A percentile compares a stretch with the other conserved stretches of the same genome.
phyloP scores from a whole-genome alignment of 495 filamentous ascomycete species.

The Hamigera avellanea region DNA sequence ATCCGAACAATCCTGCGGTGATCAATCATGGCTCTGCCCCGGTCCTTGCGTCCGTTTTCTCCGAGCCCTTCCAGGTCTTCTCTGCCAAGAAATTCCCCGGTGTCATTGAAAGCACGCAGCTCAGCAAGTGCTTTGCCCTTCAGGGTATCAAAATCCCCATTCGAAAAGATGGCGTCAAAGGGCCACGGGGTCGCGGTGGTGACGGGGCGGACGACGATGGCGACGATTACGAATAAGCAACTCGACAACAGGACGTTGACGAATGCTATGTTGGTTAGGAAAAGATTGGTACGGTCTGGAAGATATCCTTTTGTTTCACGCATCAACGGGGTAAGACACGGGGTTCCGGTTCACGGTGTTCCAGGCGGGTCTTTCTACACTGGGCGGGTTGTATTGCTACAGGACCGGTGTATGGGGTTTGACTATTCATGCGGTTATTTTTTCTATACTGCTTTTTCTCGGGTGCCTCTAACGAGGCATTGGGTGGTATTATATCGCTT shows the following conservation, averaged over 20 bases:
- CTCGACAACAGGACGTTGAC: too few relatives aligned
- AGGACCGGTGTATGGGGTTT: too few relatives aligned
- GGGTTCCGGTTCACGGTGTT: constrained; percentile 6
- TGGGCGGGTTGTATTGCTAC: too few relatives aligned
- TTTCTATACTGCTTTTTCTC: constrained; percentile 1
- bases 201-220: constrained; percentile 46
- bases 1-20: constrained; percentile 24
- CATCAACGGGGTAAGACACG: constrained; percentile 8
- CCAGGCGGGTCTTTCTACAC: too few relatives aligned
- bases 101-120: constrained; percentile 84
- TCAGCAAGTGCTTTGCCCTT: constrained; percentile 87
- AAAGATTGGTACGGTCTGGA: too few relatives aligned
- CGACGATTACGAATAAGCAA: constrained; percentile 20
- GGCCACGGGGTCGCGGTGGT: constrained; percentile 44
- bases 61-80: constrained; percentile 85
- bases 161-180: constrained; percentile 67
- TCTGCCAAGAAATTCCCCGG: constrained; percentile 97
- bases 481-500: too few relatives aligned
- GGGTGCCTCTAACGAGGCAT: too few relatives aligned
- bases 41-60: constrained; percentile 80
- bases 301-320: constrained; percentile 4
- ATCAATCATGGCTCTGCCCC: constrained; percentile 74
- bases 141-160: constrained; percentile 98
- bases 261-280: too few relatives aligned
- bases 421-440: not conserved